These are phyloP conservation scores for Colletotrichum liaoningense DNA, from an alignment of 2,329 filamentous ascomycete genomes.

Conservation along the genomic window DNA sequence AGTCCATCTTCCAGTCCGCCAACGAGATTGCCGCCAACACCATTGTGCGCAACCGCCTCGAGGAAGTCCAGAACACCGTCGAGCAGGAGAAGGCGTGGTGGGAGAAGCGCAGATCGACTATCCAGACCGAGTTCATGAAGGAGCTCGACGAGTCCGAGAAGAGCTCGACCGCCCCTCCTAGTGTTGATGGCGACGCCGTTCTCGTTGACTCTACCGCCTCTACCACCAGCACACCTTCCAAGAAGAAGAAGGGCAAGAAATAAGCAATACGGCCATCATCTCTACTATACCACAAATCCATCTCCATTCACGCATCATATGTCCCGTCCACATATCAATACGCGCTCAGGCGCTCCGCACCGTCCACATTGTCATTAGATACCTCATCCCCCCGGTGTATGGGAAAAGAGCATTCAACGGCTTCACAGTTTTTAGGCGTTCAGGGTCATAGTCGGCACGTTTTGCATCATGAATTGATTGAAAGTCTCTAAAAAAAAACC, in stretches of 20 bases:
- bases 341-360: background rate
- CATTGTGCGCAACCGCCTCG: conserved; percentile 78
- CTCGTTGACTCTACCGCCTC: conserved; percentile 72
- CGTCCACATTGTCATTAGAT: conserved; percentile 22
- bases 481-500: background rate
- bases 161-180: conserved; percentile 54
- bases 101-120: conserved; percentile 82
- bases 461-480: conserved; percentile 26
- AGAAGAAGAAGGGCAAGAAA: conserved; percentile 77
- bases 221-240: conserved; percentile 50
- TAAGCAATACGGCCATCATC: conserved; percentile 45
- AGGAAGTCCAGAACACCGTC: conserved; percentile 78
- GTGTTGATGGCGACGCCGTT: conserved; percentile 83
- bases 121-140: conserved; percentile 83
- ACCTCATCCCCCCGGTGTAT: conserved; percentile 23
- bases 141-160: conserved; percentile 78
- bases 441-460: background rate
- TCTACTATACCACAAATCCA: background rate
- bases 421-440: conserved; percentile 31
- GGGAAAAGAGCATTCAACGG: conserved; percentile 16
- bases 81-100: conserved; percentile 89
- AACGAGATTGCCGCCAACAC: conserved; percentile 95
- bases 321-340: background rate
- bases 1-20: conserved; percentile 95
- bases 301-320: background rate